A percentile compares a stretch with the other conserved stretches of the same genome.
phyloP scores from a whole-genome alignment of 2,329 filamentous ascomycete species.

The Aspergillus novoparasiticus region DNA sequence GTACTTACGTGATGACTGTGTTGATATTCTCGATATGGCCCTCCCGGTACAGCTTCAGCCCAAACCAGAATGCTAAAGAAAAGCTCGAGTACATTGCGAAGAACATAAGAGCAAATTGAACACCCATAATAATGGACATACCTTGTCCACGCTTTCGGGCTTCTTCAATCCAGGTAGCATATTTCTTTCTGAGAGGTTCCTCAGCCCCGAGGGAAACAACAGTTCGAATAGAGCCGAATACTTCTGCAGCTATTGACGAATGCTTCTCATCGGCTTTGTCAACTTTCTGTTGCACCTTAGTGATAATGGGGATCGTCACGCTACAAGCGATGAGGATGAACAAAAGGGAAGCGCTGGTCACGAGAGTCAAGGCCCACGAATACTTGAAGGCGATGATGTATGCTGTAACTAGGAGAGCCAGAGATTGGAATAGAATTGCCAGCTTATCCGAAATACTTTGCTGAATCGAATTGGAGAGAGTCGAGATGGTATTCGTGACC shows the following conservation, averaged over 20 bases:
- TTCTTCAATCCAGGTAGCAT: constrained; percentile 40
- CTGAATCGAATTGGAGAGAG: constrained; percentile 56
- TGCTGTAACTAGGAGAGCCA: constrained; percentile 47
- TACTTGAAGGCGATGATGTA: constrained; percentile 56
- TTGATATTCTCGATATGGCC: constrained; percentile 38
- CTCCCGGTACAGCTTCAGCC: constrained; percentile 36
- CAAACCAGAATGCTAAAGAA: constrained; percentile 42
- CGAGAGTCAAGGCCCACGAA: constrained; percentile 56
- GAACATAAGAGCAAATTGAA: constrained; percentile 37
- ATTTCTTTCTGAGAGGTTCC: constrained; percentile 37
- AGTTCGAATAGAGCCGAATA: constrained; percentile 47
- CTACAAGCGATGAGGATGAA: constrained; percentile 42
- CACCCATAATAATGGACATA: constrained; percentile 30
- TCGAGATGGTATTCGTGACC: constrained; percentile 56
- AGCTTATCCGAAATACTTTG: constrained; percentile 58
- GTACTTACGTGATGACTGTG: constrained; percentile 39
- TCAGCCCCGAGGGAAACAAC: constrained; percentile 49
- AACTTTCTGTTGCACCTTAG: constrained; percentile 36
- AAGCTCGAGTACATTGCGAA: constrained; percentile 42
- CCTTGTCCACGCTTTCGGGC: constrained; percentile 35
- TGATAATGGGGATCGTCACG: constrained; percentile 36
- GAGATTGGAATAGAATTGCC: constrained; percentile 45
- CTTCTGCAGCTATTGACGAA: constrained; percentile 44
- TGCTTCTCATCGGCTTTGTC: constrained; percentile 43
- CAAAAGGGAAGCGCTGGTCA: constrained; percentile 50